Evolutionary conservation across 1,139 yeast genomes (phyloP).

Genomic region (Saccharomyces hybrid): DNA sequence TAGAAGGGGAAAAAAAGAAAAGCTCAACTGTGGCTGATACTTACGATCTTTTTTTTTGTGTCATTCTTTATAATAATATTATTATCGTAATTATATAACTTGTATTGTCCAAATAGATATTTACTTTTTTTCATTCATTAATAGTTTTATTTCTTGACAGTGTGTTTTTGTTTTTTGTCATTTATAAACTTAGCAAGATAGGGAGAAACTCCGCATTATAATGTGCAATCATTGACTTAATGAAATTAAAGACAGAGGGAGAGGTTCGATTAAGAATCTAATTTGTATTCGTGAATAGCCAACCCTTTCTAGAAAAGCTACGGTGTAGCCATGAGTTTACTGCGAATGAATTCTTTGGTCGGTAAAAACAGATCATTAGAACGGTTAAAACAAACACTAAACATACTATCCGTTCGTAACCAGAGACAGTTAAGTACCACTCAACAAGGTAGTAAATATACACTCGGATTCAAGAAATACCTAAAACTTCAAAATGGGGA

Average conservation of each 20-base stretch:
- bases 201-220: not conserved
- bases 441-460: slow-evolving; percentile 37
- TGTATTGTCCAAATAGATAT: not conserved
- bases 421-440: slow-evolving; percentile 23
- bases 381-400: not conserved
- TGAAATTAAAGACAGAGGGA: not conserved
- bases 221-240: not conserved
- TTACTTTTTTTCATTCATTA: not conserved
- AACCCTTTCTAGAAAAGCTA: not conserved
- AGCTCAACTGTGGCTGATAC: not conserved
- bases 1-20: not conserved
- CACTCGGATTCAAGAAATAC: slow-evolving; percentile 40
- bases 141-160: not conserved
- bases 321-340: not conserved
- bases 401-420: not conserved
- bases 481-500: slow-evolving; percentile 38
- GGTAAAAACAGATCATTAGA: not conserved
- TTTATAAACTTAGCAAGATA: not conserved
- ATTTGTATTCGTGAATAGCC: not conserved
- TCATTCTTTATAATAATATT: not conserved
- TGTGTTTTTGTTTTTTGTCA: not conserved
- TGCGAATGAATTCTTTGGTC: not conserved
- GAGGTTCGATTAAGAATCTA: too few species aligned
- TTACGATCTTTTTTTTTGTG: not conserved
- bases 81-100: not conserved